Percentiles rank a stretch among this genome's conserved stretches.
phyloP scores from a whole-genome alignment of 2,329 filamentous ascomycete species.

The Monosporascus sp. region DNA sequence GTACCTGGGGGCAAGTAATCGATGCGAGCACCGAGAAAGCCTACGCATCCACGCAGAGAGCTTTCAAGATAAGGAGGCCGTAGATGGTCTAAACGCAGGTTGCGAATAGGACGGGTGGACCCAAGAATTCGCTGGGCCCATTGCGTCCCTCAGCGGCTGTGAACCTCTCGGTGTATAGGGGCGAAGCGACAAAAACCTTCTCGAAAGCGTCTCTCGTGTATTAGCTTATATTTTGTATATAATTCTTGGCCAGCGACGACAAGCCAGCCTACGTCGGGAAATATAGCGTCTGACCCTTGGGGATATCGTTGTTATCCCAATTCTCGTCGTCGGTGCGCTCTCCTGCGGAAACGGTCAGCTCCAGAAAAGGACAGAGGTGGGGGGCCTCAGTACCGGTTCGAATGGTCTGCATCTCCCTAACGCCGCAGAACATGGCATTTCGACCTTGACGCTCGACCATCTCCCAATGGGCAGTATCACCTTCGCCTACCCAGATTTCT shows the following conservation, averaged over 20 bases:
- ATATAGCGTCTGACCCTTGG: slow-evolving; percentile 26
- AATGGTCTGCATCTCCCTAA: slow-evolving; percentile 42
- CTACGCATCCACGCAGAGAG: background rate
- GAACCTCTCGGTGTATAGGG: background rate
- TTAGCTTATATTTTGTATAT: slow-evolving; percentile 13
- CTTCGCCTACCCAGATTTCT: slow-evolving; percentile 41
- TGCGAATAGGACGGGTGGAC: background rate
- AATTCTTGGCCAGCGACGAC: slow-evolving; percentile 8
- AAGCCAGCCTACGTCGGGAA: slow-evolving; percentile 25
- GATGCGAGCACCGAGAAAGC: too few species aligned
- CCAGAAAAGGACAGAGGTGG: background rate
- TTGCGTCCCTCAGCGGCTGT: background rate
- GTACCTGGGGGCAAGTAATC: background rate
- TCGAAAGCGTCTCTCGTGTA: slow-evolving; percentile 10
- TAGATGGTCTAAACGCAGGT: too few species aligned
- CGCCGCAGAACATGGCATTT: slow-evolving; percentile 52
- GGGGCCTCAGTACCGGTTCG: slow-evolving; percentile 10
- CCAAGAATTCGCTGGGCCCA: background rate
- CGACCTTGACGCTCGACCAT: slow-evolving; percentile 39
- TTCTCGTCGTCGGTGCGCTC: slow-evolving; percentile 26
- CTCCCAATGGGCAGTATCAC: slow-evolving; percentile 31
- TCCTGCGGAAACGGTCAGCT: slow-evolving; percentile 1
- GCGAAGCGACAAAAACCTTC: background rate
- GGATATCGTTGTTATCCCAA: slow-evolving; percentile 30
- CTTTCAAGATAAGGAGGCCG: background rate